Percentiles rank a stretch among this genome's conserved stretches.
Conservation (phyloP, 163 green algal genomes). For the Chloromonas sp. region DNA sequence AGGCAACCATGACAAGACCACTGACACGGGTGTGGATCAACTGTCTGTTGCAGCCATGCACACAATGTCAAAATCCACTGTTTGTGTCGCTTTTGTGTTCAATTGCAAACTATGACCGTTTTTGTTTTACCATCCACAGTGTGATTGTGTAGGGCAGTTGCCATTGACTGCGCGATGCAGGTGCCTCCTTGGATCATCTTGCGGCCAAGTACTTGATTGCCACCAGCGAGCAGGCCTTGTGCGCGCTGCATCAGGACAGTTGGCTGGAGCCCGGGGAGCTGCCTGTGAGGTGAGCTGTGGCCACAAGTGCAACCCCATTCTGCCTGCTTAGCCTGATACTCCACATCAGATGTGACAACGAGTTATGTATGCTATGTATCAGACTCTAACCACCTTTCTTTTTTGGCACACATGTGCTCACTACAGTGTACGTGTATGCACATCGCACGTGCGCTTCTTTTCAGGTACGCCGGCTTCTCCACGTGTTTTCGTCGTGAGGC, state of each 20-base stretch:
- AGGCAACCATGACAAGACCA: too few species aligned
- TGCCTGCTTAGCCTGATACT: too few species aligned
- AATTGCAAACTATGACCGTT: background rate
- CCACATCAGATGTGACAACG: too few species aligned
- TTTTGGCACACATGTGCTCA: too few species aligned
- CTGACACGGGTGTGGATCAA: too few species aligned
- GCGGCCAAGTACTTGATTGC: slow-evolving; percentile 72
- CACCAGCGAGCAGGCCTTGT: slow-evolving; percentile 88
- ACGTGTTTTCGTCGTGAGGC: slow-evolving; percentile 91
- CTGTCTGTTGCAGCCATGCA: too few species aligned
- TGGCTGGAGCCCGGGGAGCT: slow-evolving; percentile 66
- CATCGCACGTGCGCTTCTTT: background rate
- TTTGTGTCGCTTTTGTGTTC: background rate
- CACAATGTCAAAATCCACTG: too few species aligned
- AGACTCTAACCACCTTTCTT: too few species aligned
- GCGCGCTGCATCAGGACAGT: slow-evolving; percentile 61
- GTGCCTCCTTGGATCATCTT: too few species aligned
- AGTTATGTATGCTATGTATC: too few species aligned
- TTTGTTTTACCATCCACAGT: background rate
- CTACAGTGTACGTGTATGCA: too few species aligned
- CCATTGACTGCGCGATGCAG: background rate
- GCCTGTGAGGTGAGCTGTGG: slow-evolving; percentile 36
- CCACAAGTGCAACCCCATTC: too few species aligned
- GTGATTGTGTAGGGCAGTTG: background rate
- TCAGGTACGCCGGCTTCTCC: slow-evolving; percentile 72